These are phyloP conservation scores for Colletotrichum musicola DNA, from an alignment of 2,329 filamentous ascomycete genomes.

Conservation along the genomic window DNA sequence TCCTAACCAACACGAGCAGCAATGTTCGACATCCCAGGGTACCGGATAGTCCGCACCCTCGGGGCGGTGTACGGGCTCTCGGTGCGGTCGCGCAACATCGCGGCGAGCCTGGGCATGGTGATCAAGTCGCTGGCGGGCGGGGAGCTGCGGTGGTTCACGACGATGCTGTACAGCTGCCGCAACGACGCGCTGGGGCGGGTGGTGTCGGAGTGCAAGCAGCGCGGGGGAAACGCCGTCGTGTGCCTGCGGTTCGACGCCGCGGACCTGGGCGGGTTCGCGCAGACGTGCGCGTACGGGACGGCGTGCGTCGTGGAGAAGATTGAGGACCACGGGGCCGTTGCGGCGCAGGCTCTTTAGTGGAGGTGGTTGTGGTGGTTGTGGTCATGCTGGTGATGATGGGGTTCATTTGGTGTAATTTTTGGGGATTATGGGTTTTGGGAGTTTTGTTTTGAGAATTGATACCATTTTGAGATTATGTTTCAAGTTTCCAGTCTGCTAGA, in stretches of 20 bases:
- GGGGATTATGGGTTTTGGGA: too few relatives aligned
- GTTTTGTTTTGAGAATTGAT: too few relatives aligned
- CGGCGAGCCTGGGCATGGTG: slow-evolving; percentile 66
- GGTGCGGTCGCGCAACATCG: slow-evolving; percentile 70
- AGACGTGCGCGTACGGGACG: slow-evolving; percentile 72
- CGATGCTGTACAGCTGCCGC: slow-evolving; percentile 69
- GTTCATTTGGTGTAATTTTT: too few relatives aligned
- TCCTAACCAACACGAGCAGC: slow-evolving; percentile 47
- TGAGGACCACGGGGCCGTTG: slow-evolving; percentile 47
- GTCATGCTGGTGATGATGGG: neutral
- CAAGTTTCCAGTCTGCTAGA: too few relatives aligned
- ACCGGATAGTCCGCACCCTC: slow-evolving; percentile 68
- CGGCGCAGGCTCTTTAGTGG: slow-evolving; percentile 24
- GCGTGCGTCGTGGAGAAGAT: slow-evolving; percentile 70
- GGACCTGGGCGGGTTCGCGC: slow-evolving; percentile 67
- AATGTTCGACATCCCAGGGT: slow-evolving; percentile 74
- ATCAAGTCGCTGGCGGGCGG: slow-evolving; percentile 70
- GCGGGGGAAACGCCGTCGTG: slow-evolving; percentile 72
- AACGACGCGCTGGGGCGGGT: slow-evolving; percentile 69
- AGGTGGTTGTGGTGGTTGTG: neutral
- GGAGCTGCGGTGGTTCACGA: slow-evolving; percentile 71
- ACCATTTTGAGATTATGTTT: too few relatives aligned
- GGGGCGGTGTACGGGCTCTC: slow-evolving; percentile 70
- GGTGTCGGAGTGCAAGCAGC: slow-evolving; percentile 67
- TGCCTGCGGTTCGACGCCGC: slow-evolving; percentile 69